Percentiles rank a stretch among this genome's conserved stretches.
Conservation (phyloP, 768 basidiomycete genomes). For the Macrolepiota albuminosa region DNA sequence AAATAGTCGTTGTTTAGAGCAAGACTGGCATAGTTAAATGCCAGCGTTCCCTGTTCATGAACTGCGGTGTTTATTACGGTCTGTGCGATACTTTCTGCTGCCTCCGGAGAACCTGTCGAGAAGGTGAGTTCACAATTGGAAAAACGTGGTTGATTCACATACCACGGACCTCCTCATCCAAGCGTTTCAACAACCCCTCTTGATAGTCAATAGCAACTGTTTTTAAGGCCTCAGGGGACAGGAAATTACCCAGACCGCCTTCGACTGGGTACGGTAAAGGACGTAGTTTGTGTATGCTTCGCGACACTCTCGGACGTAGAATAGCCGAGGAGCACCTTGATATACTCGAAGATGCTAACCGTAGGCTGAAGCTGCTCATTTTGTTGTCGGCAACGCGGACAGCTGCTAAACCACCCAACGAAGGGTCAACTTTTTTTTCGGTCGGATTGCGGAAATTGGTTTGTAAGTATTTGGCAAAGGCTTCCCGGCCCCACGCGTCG, state of each 20-base stretch:
- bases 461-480: slow-evolving; percentile 28
- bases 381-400: slow-evolving; percentile 4
- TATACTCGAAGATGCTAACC: slow-evolving; percentile 21
- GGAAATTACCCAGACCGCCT: slow-evolving; percentile 72
- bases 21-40: slow-evolving; percentile 88
- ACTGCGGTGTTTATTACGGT: slow-evolving; percentile 66
- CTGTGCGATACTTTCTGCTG: slow-evolving; percentile 57
- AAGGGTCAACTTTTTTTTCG: slow-evolving; percentile 12
- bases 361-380: slow-evolving; percentile 26
- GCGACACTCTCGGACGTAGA: slow-evolving; percentile 19
- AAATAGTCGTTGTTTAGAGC: slow-evolving; percentile 97
- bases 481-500: slow-evolving; percentile 22
- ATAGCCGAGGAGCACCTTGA: slow-evolving; percentile 15
- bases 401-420: slow-evolving; percentile 6
- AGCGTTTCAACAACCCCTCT: slow-evolving; percentile 69
- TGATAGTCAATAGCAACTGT: slow-evolving; percentile 81
- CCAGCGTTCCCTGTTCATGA: slow-evolving; percentile 53
- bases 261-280: slow-evolving; percentile 63
- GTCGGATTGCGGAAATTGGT: slow-evolving; percentile 7
- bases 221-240: slow-evolving; percentile 68
- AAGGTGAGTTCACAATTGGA: slow-evolving; percentile 1
- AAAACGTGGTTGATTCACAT: slow-evolving; percentile 16
- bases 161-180: slow-evolving; percentile 78
- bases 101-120: slow-evolving; percentile 47
- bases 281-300: slow-evolving; percentile 47